Base-by-base conservation (phyloP, 116 monocot species). In the Papilionanthe hybrid region DNA sequence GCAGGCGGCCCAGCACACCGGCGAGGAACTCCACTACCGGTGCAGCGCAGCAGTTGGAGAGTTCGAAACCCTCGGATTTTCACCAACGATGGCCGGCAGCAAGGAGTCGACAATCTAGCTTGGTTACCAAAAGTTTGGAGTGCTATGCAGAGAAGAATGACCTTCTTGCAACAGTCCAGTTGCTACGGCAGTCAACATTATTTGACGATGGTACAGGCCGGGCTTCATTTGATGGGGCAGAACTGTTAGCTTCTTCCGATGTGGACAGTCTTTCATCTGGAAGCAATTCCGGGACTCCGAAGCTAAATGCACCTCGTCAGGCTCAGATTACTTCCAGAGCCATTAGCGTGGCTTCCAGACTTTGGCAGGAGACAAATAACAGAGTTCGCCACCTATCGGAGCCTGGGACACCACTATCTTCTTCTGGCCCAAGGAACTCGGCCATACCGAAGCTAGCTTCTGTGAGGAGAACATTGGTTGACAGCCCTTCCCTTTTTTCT, bases 81-180 rank as follows among this genome's bases (percentile, higher is more conserved):
- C 86, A 69, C 79, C 90, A 79, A 58, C 85, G 86, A 15, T 99
- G 93, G 95, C 95, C 95, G 11, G 93, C 90, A 0, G 89, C 90
- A 0, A 78, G 87, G 42, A 75, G 78, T 42, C 83, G 78, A 63
- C 82, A 79, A 28, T 72, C 81, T 19, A 86, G 84, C 72, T 83
- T 88, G 10, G 81, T 89, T 9, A 78, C 89, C 11, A 88, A 84
- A 77, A 89, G 91, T 79, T 20, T 93, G 66, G 93, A 95, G 67
- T 89, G 80, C 80, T 83, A 87, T 0, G 43, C 77, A 12, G 89
- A 88, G 19, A 87, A 85, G 82, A 89, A 86, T 78, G 91, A 91
- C 17, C 79, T 92, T 55, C 63, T 93, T 37, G 86, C 86, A 1
- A 82, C 91, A 28, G 88, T 94, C 41, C 78, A 84, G 56, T 71